Base-by-base conservation (phyloP, 176 grass and related monocot genomes). In the Aechmea fasciata region DNA sequence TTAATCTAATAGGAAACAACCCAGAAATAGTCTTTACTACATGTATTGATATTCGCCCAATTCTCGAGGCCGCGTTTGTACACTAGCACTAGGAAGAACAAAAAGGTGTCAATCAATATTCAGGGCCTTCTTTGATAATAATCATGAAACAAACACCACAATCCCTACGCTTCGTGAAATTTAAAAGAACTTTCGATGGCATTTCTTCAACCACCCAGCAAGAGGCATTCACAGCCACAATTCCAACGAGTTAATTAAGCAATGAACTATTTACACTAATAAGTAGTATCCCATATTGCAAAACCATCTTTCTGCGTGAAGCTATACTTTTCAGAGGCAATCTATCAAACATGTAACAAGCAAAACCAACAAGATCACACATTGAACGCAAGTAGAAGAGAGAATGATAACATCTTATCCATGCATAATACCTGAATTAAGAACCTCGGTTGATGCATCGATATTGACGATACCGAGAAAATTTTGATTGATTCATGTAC, bases 241-340 rank as follows among this genome's bases (percentile, higher is more conserved):
- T 87, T 85, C 79, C 75, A 82, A 91, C 63, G 80, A 75, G 83
- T 91, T 77, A 72, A 85, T 91, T 77, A 72, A 85, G 82, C 72
- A 85, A n/a, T 71, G 82, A 85, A 72, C 53, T 91, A 76, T 67
- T 71, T 79, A 54, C 85, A 87, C 70, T 87, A 73, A 19, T 87
- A 73, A 19, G 19, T 53, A 17, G 62, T 69, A 78, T 79, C 89
- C 82, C 23, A 80, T 75, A 67, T 74, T 51, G 76, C 79, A 72
- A 82, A 82, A 91, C 85, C 82, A 91, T 87, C 53, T 84, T 85
- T 69, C 82, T 87, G 84, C 89, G 85, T 11, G 76, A 87, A 50
- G 87, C 79, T 48, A 67, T 74, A 63, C 73, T 87, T 80, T 81
- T 72, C 26, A 74, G 11, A 77, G 62, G 57, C 79, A 91, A 80